Base-by-base conservation (phyloP, 352 stramenopile species). In the Pilasporangium apinafurcum region DNA sequence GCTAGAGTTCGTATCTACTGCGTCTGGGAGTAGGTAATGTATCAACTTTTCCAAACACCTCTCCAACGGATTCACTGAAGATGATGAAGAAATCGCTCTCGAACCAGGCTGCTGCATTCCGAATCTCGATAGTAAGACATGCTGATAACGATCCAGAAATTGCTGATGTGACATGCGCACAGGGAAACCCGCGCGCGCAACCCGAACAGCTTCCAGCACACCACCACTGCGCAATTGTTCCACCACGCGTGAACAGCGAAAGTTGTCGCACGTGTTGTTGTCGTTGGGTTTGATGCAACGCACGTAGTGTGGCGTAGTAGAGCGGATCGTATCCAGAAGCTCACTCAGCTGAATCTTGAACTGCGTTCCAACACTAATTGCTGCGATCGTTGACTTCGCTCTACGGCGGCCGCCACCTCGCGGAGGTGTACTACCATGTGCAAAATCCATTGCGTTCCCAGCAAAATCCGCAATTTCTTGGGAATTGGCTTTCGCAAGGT, bases 251-350 rank as follows among this genome's bases (percentile, higher is more conserved):
- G 51, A 47, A 13, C 63, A 69, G 32, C 74, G 35, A 51, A 99
- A 98, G 17, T 61, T 33, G 2, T 67, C 68, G n/a, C 59, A 48
- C 24, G 65, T 51, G 40, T 86, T 85, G 1, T 29, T 48, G 65
- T 98, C 93, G 58, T 99, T 99, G 25, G 97, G 96, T 58, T 99
- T 99, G 29, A 99, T 86, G 60, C 97, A 99, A 46, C 96, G 92
- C 44, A 99, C 92, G 66, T 99, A 99, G 67, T 98, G 95, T 31
- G 96, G 95, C 20, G 86, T 81, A 6, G 96, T 99, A 18, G 68
- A 68, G 21, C 96, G 89, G 32, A 99, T 98, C 12, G 83, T 86
- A 5, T 75, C 63, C 37, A 98, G 78, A 10, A 99, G 77, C n/a
- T 95, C 76, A 34, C 86, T 90, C 18, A 99, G 70, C 58, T 98